Conservation (phyloP, 2,329 filamentous ascomycete species). For the Sarocladium brachiariae region DNA sequence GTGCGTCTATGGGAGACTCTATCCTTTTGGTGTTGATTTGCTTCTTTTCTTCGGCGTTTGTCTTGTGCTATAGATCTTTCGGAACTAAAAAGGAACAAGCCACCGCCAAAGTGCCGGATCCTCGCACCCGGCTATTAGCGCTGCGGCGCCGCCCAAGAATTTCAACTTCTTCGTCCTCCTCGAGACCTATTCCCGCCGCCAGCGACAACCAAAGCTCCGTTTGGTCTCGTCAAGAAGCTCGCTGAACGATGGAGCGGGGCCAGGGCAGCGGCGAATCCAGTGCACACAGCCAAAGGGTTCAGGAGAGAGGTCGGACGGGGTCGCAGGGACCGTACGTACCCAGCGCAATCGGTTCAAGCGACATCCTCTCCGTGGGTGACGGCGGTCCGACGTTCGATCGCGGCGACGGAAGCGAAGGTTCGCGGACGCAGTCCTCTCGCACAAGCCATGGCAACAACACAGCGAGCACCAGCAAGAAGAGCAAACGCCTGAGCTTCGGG, state of each 20-base stretch:
- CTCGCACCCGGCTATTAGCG: neutral
- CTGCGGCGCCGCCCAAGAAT: neutral
- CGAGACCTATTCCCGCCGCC: too few species aligned
- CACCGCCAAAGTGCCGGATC: too few species aligned
- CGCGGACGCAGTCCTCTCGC: neutral
- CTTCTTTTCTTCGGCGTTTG: neutral
- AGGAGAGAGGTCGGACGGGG: constrained; percentile 1
- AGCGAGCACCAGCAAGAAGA: constrained; percentile 5
- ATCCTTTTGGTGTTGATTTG: neutral
- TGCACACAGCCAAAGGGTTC: neutral
- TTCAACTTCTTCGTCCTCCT: too few species aligned
- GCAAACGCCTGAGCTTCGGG: constrained; percentile 6
- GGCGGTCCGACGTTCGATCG: neutral
- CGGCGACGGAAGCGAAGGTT: neutral
- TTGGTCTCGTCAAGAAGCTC: too few species aligned
- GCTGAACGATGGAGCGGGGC: neutral
- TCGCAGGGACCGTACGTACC: neutral
- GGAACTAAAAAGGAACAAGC: neutral
- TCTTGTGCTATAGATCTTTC: too few species aligned
- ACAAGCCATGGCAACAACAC: neutral
- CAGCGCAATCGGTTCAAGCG: constrained; percentile 5
- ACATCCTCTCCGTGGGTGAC: constrained; percentile 1
- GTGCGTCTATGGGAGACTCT: neutral
- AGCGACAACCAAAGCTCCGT: too few species aligned
- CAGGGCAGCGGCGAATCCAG: neutral